A percentile compares a stretch with the other conserved stretches of the same genome.
Evolutionary conservation across 306 rosid genomes (phyloP).

Genomic region (Vigna angularis): DNA sequence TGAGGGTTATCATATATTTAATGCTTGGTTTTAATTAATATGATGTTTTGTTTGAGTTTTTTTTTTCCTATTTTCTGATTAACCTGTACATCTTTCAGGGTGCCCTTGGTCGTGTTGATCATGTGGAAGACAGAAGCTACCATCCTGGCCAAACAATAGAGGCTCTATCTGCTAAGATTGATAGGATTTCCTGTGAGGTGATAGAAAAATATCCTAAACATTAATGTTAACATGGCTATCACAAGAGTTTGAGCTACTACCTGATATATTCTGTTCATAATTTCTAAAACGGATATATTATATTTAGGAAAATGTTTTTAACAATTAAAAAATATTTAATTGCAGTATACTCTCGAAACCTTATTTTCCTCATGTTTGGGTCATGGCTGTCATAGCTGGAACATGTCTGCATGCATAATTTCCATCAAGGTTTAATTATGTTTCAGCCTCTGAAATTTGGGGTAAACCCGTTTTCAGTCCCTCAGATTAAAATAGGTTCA

Average conservation of each 20-base stretch:
- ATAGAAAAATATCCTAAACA: neutral
- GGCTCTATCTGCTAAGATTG: constrained; percentile 57
- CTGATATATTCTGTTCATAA: constrained; percentile 24
- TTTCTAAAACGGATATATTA: neutral
- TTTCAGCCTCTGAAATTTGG: too few relatives aligned
- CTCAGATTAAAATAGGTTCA: too few relatives aligned
- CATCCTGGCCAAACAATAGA: constrained; percentile 53
- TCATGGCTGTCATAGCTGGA: neutral
- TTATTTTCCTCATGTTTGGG: neutral
- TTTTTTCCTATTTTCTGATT: constrained; percentile 23
- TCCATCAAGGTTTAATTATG: neutral
- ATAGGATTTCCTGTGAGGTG: constrained; percentile 67
- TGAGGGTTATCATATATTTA: neutral
- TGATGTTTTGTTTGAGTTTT: neutral
- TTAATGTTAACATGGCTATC: neutral
- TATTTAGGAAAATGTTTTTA: too few relatives aligned
- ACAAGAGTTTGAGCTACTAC: constrained; percentile 2
- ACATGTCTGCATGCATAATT: neutral
- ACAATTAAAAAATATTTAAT: neutral
- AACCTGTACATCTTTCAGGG: constrained; percentile 46
- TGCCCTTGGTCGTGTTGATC: constrained; percentile 40
- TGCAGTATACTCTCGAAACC: neutral
- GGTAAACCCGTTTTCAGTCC: too few relatives aligned
- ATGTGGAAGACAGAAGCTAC: constrained; percentile 48
- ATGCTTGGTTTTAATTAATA: neutral